phyloP scores from a whole-genome alignment of 176 grass and related monocot genomes.

The Chloris gayana region DNA sequence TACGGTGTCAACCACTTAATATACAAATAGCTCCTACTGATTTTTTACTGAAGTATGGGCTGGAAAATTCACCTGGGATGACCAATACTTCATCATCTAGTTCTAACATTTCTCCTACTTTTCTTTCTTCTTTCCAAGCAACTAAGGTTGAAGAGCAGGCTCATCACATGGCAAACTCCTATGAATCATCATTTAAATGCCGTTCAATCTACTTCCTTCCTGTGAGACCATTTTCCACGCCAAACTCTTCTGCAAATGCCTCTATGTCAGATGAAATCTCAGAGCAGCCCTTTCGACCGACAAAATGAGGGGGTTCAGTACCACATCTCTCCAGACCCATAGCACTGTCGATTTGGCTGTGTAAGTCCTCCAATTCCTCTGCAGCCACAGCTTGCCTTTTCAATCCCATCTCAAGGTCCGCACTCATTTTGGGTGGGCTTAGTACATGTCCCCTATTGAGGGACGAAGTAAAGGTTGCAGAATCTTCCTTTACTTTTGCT shows the following conservation, averaged over 20 bases:
- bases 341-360: conserved; percentile 65
- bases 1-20: conserved; percentile 25
- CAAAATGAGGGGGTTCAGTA: conserved; percentile 55
- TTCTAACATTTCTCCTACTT: conserved; percentile 38
- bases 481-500: conserved; percentile 67
- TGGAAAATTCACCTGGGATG: conserved; percentile 7
- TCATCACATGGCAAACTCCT: neutral
- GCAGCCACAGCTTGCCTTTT: conserved; percentile 54
- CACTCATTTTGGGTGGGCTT: conserved; percentile 60
- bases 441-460: conserved; percentile 35
- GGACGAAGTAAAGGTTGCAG: conserved; percentile 48
- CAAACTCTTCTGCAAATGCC: conserved; percentile 70
- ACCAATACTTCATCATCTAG: neutral
- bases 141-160: neutral
- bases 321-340: conserved; percentile 65
- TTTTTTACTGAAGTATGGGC: neutral
- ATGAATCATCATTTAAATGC: conserved; percentile 33
- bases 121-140: neutral
- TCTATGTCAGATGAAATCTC: conserved; percentile 74
- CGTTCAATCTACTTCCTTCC: conserved; percentile 54
- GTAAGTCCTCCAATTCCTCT: conserved; percentile 75
- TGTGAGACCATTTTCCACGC: conserved; percentile 44
- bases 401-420: conserved; percentile 66
- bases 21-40: conserved; percentile 21
- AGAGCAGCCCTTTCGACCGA: conserved; percentile 54